A percentile compares a stretch with the other conserved stretches of the same genome.
These are phyloP conservation scores for Cyberlindnera suaveolens DNA, from an alignment of 805 yeast species.

Conservation along the genomic window DNA sequence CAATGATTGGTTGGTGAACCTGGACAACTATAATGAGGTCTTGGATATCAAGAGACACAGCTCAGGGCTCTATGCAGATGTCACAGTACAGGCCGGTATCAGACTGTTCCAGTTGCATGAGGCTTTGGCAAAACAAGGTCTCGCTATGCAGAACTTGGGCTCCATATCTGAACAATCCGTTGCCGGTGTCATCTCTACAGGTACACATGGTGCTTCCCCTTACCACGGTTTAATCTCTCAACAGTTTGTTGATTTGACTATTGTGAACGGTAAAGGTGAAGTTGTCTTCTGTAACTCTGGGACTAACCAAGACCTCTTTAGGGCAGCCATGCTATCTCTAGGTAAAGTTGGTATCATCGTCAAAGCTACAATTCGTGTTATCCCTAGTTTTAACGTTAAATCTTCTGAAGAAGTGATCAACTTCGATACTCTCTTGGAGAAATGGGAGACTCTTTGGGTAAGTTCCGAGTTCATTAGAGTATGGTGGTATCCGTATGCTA, in stretches of 20 bases:
- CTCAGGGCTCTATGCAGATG: conserved; percentile 72
- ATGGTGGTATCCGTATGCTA: conserved; percentile 97
- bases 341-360: conserved; percentile 91
- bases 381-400: conserved; percentile 77
- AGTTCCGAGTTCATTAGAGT: conserved; percentile 86
- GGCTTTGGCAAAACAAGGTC: conserved; percentile 50
- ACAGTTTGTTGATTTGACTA: conserved; percentile 72
- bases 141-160: conserved; percentile 87
- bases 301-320: conserved; percentile 65
- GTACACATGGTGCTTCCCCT: conserved; percentile 94
- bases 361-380: conserved; percentile 75
- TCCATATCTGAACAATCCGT: conserved; percentile 90
- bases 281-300: conserved; percentile 40
- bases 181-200: conserved; percentile 95
- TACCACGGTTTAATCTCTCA: conserved; percentile 87
- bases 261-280: conserved; percentile 75
- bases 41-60: conserved; percentile 39
- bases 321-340: conserved; percentile 76
- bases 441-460: conserved; percentile 80
- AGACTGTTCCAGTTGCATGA: conserved; percentile 71
- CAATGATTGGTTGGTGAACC: conserved; percentile 77
- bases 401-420: conserved; percentile 77
- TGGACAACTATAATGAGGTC: conserved; percentile 68
- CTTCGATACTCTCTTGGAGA: conserved; percentile 63
- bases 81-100: conserved; percentile 92